These are phyloP conservation scores for Mycena venus DNA, from an alignment of 768 basidiomycete species.

Conservation along the genomic window DNA sequence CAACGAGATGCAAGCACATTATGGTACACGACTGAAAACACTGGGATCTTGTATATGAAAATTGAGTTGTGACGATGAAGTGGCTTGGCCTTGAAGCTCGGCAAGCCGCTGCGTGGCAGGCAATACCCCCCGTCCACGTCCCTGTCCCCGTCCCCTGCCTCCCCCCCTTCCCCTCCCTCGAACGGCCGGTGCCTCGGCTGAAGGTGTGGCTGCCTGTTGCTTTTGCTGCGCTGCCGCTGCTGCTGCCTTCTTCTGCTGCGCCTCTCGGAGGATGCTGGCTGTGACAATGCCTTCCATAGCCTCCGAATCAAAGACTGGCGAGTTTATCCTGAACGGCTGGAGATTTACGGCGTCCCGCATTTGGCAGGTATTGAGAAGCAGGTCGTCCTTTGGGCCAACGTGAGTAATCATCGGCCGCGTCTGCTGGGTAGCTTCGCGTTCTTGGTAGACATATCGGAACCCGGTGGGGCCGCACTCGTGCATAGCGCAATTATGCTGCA, in stretches of 20 bases:
- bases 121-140: too few relatives aligned
- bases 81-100: too few relatives aligned
- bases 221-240: not conserved
- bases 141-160: not conserved
- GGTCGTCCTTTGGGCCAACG: not conserved
- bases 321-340: not conserved
- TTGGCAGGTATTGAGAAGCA: constrained; percentile 1
- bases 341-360: constrained; percentile 5
- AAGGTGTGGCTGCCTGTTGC: too few relatives aligned
- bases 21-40: too few relatives aligned
- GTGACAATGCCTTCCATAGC: not conserved
- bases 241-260: not conserved
- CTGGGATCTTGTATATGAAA: too few relatives aligned
- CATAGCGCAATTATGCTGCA: constrained; percentile 9
- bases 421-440: not conserved
- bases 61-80: too few relatives aligned
- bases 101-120: too few relatives aligned
- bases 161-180: not conserved
- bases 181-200: too few relatives aligned
- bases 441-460: not conserved
- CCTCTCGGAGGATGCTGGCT: not conserved
- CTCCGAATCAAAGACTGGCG: not conserved
- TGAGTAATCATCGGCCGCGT: not conserved
- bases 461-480: not conserved
- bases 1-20: too few relatives aligned